Percentiles rank a stretch among this genome's conserved stretches.
phyloP scores from a whole-genome alignment of 2,329 filamentous ascomycete genomes.

The Chrysoporthe cubensis region DNA sequence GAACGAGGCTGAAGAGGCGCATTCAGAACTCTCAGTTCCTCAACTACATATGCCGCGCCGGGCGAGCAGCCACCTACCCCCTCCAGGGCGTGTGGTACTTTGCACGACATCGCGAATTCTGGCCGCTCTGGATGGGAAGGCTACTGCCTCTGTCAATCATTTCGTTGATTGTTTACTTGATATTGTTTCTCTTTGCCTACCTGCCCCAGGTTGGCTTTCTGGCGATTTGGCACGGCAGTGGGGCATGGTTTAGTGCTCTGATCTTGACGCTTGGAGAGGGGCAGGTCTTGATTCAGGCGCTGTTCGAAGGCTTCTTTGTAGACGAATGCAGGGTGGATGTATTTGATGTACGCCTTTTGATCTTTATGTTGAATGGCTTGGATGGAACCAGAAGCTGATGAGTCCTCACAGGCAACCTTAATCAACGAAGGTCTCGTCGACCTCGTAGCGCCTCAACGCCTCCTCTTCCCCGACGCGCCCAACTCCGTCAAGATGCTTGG shows the following conservation, averaged over 20 bases:
- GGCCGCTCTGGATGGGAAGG: conserved; percentile 77
- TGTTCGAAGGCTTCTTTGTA: conserved; percentile 82
- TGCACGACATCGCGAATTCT: conserved; percentile 74
- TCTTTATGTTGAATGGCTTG: background rate
- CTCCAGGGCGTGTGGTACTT: conserved; percentile 83
- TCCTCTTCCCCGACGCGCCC: conserved; percentile 68
- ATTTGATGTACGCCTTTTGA: conserved; percentile 69
- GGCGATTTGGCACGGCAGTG: conserved; percentile 82
- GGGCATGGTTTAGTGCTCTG: conserved; percentile 88
- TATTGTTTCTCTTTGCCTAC: conserved; percentile 87
- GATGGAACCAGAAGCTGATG: conserved; percentile 23
- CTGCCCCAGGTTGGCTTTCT: conserved; percentile 88
- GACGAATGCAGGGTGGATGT: conserved; percentile 79
- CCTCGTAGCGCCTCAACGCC: conserved; percentile 68
- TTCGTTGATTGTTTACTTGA: conserved; percentile 79
- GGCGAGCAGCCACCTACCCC: conserved; percentile 57
- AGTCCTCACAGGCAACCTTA: conserved; percentile 61
- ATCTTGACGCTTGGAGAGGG: conserved; percentile 87
- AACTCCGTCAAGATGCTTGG: conserved; percentile 80
- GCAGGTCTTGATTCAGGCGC: conserved; percentile 67
- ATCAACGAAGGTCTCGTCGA: conserved; percentile 73
- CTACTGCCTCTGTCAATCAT: conserved; percentile 82
- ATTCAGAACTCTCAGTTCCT: conserved; percentile 30
- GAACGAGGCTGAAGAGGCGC: conserved; percentile 20
- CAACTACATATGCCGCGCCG: conserved; percentile 48